Base-by-base conservation (phyloP, 2,329 filamentous ascomycete species). In the Tolypocladium amazonense region DNA sequence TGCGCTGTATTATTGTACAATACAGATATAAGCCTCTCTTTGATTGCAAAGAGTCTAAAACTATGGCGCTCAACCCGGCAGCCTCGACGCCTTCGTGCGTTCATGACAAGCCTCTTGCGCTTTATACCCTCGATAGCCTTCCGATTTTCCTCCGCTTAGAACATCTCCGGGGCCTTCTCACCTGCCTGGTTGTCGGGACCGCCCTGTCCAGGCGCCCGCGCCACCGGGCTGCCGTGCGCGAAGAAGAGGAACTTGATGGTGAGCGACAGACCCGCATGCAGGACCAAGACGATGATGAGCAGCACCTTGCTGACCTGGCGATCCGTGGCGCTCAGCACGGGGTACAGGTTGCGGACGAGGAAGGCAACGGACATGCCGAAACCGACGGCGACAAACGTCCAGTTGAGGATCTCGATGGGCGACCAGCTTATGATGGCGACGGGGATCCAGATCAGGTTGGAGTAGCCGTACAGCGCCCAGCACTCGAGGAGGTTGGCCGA, bases 221-320 rank as follows among this genome's bases (percentile, higher is more conserved):
- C 70, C 12, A 73, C 72, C 7, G 73, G 57, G 73, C 88, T 91
- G 56, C 82, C 86, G 66, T 90, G 86, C 66, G 92, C 92, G 76
- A 99, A 99, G 82, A 97, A 97, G 35, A 97, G 77, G 61, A 97
- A 88, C 81, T 97, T 97, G 76, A 99, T 97, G 5, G 93, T 90
- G 68, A 97, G 84, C 1, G 93, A 85, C 65, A 99, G 80, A n/a
- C 88, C 94, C 35, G 92, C 87, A 76, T 99, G 94, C 63, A 97
- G 79, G 37, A 84, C 81, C 37, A 97, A 82, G 33, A 99, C 92
- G 27, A 93, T 78, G 58, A 97, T 79, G 61, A 99, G 80, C 63
- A 99, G 76, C 27, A 91, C 81, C 81, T 95, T 96, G 75, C 90
- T 94, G 30, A 90, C 92, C 79, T 96, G 91, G 63, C 87, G 86